A percentile compares a stretch with the other conserved stretches of the same genome.
These are phyloP conservation scores for Colletotrichum scovillei DNA, from an alignment of 2,329 filamentous ascomycete genomes.

Conservation along the genomic window DNA sequence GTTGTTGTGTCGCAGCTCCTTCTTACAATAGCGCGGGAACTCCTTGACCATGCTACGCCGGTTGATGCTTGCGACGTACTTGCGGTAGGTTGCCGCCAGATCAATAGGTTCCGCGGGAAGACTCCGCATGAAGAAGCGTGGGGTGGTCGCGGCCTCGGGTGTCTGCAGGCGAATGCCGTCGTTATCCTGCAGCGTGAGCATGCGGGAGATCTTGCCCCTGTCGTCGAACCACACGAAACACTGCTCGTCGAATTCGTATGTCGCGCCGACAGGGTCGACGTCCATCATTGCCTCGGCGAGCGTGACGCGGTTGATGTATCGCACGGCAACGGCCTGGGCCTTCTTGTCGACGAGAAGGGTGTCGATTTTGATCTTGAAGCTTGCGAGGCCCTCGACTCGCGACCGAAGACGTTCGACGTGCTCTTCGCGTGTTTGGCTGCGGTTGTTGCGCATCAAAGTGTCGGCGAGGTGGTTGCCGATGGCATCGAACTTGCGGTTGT, in stretches of 20 bases:
- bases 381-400: slow-evolving; percentile 9
- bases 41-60: slow-evolving; percentile 39
- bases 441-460: slow-evolving; percentile 17
- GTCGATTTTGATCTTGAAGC: slow-evolving; percentile 29
- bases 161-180: slow-evolving; percentile 25
- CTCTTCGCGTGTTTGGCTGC: slow-evolving; percentile 25
- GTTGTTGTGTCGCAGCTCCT: slow-evolving; percentile 44
- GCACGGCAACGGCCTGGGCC: slow-evolving; percentile 20
- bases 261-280: background rate
- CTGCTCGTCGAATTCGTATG: slow-evolving; percentile 30
- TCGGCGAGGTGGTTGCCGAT: slow-evolving; percentile 32
- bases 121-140: slow-evolving; percentile 18
- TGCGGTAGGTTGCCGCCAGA: slow-evolving; percentile 37
- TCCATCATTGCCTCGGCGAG: background rate
- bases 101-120: slow-evolving; percentile 17
- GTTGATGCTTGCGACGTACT: slow-evolving; percentile 48
- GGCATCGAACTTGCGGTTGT: slow-evolving; percentile 23
- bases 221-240: slow-evolving; percentile 34
- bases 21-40: slow-evolving; percentile 43
- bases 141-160: slow-evolving; percentile 16
- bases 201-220: slow-evolving; percentile 25
- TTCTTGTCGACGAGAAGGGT: slow-evolving; percentile 27
- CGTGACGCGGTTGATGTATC: slow-evolving; percentile 29
- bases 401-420: slow-evolving; percentile 22
- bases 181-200: slow-evolving; percentile 32